Base-by-base conservation (phyloP, 2,329 filamentous ascomycete species). In the Meredithiella fracta region DNA sequence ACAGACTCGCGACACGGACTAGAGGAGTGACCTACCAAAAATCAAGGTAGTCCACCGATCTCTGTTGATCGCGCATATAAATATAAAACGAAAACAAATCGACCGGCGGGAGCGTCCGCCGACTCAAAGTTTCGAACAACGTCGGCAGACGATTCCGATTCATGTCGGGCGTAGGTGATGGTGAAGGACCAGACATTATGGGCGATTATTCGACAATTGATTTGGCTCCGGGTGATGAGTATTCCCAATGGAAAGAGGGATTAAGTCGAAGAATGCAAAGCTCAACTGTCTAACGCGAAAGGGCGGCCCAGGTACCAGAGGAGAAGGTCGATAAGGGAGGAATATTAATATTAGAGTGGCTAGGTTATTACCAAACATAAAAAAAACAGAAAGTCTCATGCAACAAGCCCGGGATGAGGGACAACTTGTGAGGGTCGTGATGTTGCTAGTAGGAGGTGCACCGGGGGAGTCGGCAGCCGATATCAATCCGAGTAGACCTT, bases 81-180 rank as follows among this genome's bases (percentile, higher is more conserved):
- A 98, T 98, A 71, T 98, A 98, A 73, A 98, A 98, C 1, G 90
- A 96, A 69, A 95, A 98, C 9, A 98, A 76, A 66, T 98, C 94
- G 58, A 98, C 91, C 0, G 92, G 92, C 51, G 94, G 87, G 20
- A 94, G 77, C n/a, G 92, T 98, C 61, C 89, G 83, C 62, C 94
- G 82, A 67, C 88, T 95, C 59, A 98, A 74, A 56, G 98, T 92
- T 70, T 98, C 94, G 67, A 94, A 96, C 53, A 98, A 79, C 1
- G 89, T 96, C 50, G 92, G 92, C 58, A 98, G 79, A 61, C 92
- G 80, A 67, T 94, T 94, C 64, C 92, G 83, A 62, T 71, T 70
- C 61, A 79, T 66, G 62, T 83, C 80, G 50, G 78, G 78, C 60
- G 74, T 69, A 50, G 77, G 77, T 47, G 78, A 78, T 52, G 76